Evolutionary conservation across 2,329 filamentous ascomycete genomes (phyloP).

Genomic region (Colletotrichum sp.): DNA sequence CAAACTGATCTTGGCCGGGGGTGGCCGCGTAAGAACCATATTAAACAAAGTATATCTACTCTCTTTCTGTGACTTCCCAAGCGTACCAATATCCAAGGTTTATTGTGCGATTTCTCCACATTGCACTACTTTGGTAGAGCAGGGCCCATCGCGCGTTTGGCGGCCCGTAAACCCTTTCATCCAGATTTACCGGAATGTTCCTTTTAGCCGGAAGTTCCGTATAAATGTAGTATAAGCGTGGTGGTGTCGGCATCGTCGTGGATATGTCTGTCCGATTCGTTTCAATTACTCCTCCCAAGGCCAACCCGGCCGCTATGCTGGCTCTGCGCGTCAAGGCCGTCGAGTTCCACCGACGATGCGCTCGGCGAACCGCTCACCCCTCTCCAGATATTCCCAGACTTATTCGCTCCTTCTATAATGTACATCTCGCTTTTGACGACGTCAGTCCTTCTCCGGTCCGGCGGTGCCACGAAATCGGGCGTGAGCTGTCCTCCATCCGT

Average conservation of each 20-base stretch:
- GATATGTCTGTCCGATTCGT: neutral
- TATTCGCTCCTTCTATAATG: conserved; percentile 35
- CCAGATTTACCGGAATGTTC: neutral
- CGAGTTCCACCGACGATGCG: conserved; percentile 23
- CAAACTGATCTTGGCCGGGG: neutral
- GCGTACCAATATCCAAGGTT: neutral
- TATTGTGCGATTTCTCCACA: neutral
- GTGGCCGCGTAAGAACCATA: neutral
- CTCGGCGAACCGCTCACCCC: conserved; percentile 28
- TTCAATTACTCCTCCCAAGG: conserved; percentile 1
- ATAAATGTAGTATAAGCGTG: neutral
- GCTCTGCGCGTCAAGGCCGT: conserved; percentile 25
- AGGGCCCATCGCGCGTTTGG: neutral
- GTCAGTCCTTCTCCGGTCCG: neutral
- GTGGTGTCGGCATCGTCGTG: neutral
- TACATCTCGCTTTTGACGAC: conserved; percentile 37
- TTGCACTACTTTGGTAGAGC: no score
- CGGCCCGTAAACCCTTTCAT: neutral
- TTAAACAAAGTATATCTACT: neutral
- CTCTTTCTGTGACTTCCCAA: neutral
- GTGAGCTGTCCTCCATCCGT: neutral
- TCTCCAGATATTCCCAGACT: conserved; percentile 7
- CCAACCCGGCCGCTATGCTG: conserved; percentile 24
- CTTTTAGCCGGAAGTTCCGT: neutral
- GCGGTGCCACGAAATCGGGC: neutral